These are phyloP conservation scores for Trametes gibbosa DNA, from an alignment of 768 basidiomycete species.

Conservation along the genomic window DNA sequence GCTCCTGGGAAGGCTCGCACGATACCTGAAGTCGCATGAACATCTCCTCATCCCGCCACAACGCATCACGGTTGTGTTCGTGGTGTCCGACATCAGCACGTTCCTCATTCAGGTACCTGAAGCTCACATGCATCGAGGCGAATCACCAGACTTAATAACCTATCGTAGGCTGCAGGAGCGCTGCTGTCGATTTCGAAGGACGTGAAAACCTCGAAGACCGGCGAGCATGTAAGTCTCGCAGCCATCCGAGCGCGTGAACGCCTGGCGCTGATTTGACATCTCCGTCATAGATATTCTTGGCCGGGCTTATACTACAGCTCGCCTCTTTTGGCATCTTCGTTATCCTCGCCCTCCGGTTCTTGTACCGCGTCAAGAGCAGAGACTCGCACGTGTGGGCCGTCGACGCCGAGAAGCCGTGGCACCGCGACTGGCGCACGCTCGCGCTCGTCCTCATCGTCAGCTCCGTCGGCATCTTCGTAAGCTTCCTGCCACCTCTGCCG, in stretches of 20 bases:
- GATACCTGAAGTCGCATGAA: conserved; percentile 43
- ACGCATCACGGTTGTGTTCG: conserved; percentile 54
- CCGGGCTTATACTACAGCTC: conserved; percentile 55
- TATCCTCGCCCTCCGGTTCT: conserved; percentile 44
- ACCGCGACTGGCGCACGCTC: conserved; percentile 59
- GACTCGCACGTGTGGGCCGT: conserved; percentile 40
- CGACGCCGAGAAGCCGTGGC: conserved; percentile 42
- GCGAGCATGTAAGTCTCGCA: conserved; percentile 15
- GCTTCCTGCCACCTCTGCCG: no score
- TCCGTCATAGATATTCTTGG: conserved; percentile 54
- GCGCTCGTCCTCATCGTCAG: conserved; percentile 49
- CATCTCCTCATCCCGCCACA: conserved; percentile 49
- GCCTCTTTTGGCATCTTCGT: conserved; percentile 51
- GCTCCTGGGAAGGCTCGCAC: conserved; percentile 59
- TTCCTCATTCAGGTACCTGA: conserved; percentile 74
- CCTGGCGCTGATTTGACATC: not conserved
- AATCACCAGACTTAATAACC: no score
- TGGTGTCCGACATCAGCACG: conserved; percentile 61
- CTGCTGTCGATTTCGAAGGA: conserved; percentile 40
- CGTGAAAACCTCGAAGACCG: conserved; percentile 9
- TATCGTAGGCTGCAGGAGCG: conserved; percentile 52
- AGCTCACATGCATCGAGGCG: no score
- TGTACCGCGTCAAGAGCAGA: conserved; percentile 44
- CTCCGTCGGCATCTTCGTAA: conserved; percentile 53
- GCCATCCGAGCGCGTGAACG: no score